Evolutionary conservation across 2,329 filamentous ascomycete genomes (phyloP).

Genomic region (Penicillium fuscoglaucum): DNA sequence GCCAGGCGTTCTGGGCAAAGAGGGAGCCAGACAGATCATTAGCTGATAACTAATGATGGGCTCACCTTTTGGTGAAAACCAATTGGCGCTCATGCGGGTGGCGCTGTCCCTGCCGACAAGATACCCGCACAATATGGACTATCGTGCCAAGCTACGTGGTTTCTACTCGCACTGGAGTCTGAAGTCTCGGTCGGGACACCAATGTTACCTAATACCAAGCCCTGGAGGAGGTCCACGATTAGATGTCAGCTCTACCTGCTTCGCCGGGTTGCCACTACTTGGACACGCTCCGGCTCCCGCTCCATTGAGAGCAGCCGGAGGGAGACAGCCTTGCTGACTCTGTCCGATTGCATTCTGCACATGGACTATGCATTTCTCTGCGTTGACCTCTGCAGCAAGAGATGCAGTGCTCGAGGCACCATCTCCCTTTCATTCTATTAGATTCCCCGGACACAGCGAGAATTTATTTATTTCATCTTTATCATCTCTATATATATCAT

Average conservation of each 20-base stretch:
- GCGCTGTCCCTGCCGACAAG: not conserved
- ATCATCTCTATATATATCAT: constrained; percentile 2
- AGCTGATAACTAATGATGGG: constrained; percentile 48
- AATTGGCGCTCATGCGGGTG: not conserved
- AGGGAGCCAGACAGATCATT: constrained; percentile 83
- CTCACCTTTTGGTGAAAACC: not conserved
- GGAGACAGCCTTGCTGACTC: not conserved
- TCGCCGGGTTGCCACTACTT: not conserved
- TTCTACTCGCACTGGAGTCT: not conserved
- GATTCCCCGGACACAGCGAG: constrained; percentile 26
- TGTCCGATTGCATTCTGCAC: constrained; percentile 6
- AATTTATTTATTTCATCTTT: constrained; percentile 10
- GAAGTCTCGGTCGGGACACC: not conserved
- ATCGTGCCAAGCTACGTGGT: not conserved
- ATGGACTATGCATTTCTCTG: constrained; percentile 4
- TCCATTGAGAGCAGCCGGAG: not conserved
- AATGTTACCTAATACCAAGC: not conserved
- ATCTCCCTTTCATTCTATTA: constrained; percentile 21
- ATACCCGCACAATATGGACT: not conserved
- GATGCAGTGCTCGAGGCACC: constrained; percentile 13
- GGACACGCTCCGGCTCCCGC: not conserved
- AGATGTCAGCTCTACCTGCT: not conserved
- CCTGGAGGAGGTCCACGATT: not conserved
- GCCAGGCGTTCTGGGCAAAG: constrained; percentile 88
- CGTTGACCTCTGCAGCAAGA: constrained; percentile 10